Percentiles rank a stretch among this genome's conserved stretches.
phyloP scores from a whole-genome alignment of 345 rosid genomes.

The Eucalyptus pauciflora region DNA sequence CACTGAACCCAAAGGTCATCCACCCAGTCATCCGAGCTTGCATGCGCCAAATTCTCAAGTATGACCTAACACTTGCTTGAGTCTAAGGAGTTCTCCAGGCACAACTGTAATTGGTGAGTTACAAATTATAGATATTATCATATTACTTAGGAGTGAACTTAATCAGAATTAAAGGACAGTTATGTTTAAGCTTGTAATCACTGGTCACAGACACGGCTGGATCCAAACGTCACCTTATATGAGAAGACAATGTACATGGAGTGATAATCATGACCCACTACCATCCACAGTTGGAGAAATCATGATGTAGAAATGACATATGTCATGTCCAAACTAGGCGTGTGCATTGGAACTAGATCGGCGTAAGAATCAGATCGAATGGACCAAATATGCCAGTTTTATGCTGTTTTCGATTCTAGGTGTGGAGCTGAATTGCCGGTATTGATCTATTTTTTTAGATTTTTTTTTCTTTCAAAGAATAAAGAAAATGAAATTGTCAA shows the following conservation, averaged over 20 bases:
- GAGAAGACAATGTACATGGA: neutral
- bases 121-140: neutral
- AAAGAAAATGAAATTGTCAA: neutral
- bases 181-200: neutral
- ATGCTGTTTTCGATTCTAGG: too few species aligned
- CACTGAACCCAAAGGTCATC: rapidly evolving
- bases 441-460: too few species aligned
- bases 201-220: rapidly evolving
- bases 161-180: neutral
- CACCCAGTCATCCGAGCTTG: neutral
- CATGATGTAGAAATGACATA: neutral
- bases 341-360: neutral
- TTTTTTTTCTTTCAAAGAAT: too few species aligned
- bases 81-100: neutral
- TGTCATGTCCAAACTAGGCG: neutral
- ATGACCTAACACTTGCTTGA: neutral
- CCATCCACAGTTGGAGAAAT: neutral
- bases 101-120: neutral
- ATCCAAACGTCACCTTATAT: neutral
- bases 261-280: neutral
- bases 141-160: rapidly evolving
- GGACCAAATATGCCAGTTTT: neutral
- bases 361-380: neutral
- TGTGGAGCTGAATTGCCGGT: rapidly evolving
- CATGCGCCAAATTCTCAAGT: neutral